Conservation (phyloP, 768 basidiomycete species). For the Psilocybe cubensis region DNA sequence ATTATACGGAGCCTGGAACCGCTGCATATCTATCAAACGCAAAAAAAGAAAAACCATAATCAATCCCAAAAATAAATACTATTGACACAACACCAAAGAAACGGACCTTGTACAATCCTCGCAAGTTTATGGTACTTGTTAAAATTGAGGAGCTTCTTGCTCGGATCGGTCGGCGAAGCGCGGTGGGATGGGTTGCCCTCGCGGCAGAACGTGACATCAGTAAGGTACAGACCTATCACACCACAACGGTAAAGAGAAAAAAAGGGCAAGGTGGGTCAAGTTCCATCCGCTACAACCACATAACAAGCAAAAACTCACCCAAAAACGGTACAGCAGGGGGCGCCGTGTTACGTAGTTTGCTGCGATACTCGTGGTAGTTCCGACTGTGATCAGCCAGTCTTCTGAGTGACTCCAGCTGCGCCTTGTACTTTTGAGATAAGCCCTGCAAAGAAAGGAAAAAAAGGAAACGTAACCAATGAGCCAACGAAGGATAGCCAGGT, state of each 20-base stretch:
- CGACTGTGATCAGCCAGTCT: slow-evolving; percentile 89
- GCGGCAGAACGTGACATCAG: slow-evolving; percentile 93
- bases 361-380: slow-evolving; percentile 91
- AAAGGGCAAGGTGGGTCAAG: neutral
- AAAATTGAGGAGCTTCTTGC: slow-evolving; percentile 89
- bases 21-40: slow-evolving; percentile 73
- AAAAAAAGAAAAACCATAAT: too few species aligned
- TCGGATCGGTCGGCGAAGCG: slow-evolving; percentile 73
- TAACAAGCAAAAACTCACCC: slow-evolving; percentile 54
- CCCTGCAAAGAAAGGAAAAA: too few species aligned
- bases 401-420: slow-evolving; percentile 77
- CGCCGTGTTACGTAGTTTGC: slow-evolving; percentile 81
- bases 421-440: slow-evolving; percentile 82
- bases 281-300: too few species aligned
- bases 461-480: slow-evolving; percentile 3
- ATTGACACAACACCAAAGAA: neutral
- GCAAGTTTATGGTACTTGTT: slow-evolving; percentile 95
- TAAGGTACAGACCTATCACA: slow-evolving; percentile 74
- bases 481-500: neutral
- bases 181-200: slow-evolving; percentile 92
- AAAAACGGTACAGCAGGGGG: slow-evolving; percentile 96
- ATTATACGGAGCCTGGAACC: slow-evolving; percentile 86
- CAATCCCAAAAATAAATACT: too few species aligned
- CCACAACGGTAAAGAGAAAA: slow-evolving; percentile 8
- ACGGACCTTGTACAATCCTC: slow-evolving; percentile 76